Conservation (phyloP, 345 rosid genomes). For the Syzygium aromaticum region DNA sequence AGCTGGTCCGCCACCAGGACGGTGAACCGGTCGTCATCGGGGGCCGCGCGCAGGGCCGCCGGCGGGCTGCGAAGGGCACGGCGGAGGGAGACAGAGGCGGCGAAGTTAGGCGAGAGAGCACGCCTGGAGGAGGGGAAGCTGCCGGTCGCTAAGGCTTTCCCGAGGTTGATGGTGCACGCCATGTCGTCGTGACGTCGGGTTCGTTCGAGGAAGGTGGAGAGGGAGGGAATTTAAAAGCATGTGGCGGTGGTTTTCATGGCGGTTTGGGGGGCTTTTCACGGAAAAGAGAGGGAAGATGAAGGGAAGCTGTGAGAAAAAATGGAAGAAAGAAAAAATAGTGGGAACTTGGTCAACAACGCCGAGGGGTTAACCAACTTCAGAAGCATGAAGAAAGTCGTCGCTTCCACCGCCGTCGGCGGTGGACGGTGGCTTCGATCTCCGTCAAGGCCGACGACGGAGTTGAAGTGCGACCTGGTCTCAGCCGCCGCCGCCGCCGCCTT, state of each 20-base stretch:
- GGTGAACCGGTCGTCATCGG: conserved; percentile 43
- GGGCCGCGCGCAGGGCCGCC: not conserved
- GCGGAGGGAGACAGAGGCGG: conserved; percentile 1
- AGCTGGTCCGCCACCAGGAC: conserved; percentile 81
- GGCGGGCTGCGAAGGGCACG: conserved; percentile 2
- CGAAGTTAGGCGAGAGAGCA: conserved; percentile 10
- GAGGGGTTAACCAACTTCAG: not conserved
- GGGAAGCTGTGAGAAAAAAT: not conserved
- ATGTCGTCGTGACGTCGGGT: not conserved
- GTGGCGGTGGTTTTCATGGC: not conserved
- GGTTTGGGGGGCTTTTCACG: not conserved
- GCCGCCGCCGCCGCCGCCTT: not conserved
- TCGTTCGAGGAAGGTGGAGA: not conserved
- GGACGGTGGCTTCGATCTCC: not conserved
- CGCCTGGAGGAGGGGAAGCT: not conserved
- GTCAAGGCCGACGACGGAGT: not conserved
- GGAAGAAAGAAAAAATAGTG: not conserved
- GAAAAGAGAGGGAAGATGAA: not conserved
- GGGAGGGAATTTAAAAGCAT: not conserved
- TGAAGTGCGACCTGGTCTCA: not conserved
- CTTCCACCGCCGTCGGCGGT: not conserved
- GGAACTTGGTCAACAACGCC: not conserved
- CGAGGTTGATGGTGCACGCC: not conserved
- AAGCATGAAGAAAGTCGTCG: not conserved
- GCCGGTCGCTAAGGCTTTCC: not conserved